phyloP scores from a whole-genome alignment of 139 green algal species.

The Penium margaritaceum region DNA sequence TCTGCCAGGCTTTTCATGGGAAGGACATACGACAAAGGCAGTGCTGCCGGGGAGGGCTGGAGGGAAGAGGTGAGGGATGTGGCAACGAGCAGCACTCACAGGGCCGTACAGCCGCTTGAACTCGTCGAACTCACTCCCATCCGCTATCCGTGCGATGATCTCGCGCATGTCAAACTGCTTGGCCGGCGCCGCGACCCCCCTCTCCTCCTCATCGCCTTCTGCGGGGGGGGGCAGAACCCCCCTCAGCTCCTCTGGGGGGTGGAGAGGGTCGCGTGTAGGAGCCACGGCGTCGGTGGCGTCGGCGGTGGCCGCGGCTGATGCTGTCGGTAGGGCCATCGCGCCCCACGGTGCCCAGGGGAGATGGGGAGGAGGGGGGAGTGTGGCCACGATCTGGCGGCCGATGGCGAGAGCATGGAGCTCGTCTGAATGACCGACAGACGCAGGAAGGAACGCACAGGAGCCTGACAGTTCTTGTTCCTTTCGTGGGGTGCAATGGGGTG shows the following conservation, averaged over 20 bases:
- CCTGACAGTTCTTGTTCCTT: too few relatives aligned
- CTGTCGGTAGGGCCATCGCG: neutral
- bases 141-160: slow-evolving; percentile 69
- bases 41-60: too few relatives aligned
- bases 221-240: slow-evolving; percentile 49
- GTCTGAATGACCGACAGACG: too few relatives aligned
- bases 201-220: neutral
- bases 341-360: too few relatives aligned
- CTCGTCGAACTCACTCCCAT: slow-evolving; percentile 78
- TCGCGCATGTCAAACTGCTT: slow-evolving; percentile 65
- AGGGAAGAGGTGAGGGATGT: too few relatives aligned
- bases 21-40: too few relatives aligned
- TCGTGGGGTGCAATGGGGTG: too few relatives aligned
- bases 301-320: neutral
- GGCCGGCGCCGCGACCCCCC: slow-evolving; percentile 54
- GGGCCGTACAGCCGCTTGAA: slow-evolving; percentile 84
- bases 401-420: slow-evolving; percentile 75
- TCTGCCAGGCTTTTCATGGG: too few relatives aligned
- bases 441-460: too few relatives aligned
- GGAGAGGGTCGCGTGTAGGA: slow-evolving; percentile 73
- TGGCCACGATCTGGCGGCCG: slow-evolving; percentile 60
- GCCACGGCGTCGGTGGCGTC: neutral
- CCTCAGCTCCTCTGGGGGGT: slow-evolving; percentile 56
- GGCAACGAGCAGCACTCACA: too few relatives aligned
- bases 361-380: neutral